These are phyloP conservation scores for Cyclanthera cordifolia DNA, from an alignment of 306 rosid species.

Conservation along the genomic window DNA sequence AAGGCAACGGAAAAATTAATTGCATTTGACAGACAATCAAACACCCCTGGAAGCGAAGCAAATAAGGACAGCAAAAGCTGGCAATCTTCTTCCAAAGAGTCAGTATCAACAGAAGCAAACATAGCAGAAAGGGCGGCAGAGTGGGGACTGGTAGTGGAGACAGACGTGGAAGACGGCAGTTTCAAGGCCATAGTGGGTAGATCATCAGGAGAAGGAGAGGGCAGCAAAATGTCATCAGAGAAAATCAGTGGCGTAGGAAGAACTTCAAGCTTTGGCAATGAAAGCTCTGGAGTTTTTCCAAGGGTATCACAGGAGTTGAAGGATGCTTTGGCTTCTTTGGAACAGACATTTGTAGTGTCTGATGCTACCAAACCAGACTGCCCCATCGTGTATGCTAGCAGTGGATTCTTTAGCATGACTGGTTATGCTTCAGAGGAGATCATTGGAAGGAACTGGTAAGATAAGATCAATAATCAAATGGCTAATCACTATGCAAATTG, in stretches of 20 bases:
- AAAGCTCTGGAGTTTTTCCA: conserved; percentile 32
- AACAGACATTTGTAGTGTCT: conserved; percentile 92
- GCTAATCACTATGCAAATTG: background rate
- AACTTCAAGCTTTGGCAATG: conserved; percentile 30
- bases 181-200: conserved; percentile 25
- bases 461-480: background rate
- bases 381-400: conserved; percentile 86
- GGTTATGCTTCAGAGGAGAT: conserved; percentile 81
- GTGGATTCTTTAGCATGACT: conserved; percentile 83
- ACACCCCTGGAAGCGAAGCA: background rate
- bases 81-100: background rate
- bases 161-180: conserved; percentile 32
- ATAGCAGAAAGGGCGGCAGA: conserved; percentile 68
- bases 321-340: conserved; percentile 60
- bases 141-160: conserved; percentile 65
- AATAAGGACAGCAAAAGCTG: background rate
- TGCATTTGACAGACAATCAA: conserved; percentile 5
- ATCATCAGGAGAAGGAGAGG: conserved; percentile 32
- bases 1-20: background rate
- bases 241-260: conserved; percentile 19
- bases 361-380: conserved; percentile 88
- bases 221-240: conserved; percentile 31
- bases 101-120: conserved; percentile 29
- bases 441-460: conserved; percentile 81
- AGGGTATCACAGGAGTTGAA: conserved; percentile 73